Conservation (phyloP, 345 rosid species). For the Noccaea caerulescens region DNA sequence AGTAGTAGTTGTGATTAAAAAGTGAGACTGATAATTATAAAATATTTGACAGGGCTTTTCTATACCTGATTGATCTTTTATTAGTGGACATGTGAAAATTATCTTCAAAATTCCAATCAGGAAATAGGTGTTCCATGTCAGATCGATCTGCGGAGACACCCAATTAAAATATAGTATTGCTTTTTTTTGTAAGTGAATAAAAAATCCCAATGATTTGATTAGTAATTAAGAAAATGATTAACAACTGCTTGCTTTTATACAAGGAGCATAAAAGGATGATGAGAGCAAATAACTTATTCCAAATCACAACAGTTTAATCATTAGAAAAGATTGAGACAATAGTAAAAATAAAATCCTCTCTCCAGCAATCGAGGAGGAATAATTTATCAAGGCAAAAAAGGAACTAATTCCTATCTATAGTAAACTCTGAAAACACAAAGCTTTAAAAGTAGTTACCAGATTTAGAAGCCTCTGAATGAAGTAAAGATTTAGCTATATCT, state of each 20-base stretch:
- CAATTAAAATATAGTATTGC: slow-evolving; percentile 17
- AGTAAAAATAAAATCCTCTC: slow-evolving; percentile 11
- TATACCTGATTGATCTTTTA: slow-evolving; percentile 56
- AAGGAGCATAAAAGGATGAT: slow-evolving; percentile 21
- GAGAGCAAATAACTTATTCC: slow-evolving; percentile 36
- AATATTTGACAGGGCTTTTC: not conserved
- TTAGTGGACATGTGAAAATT: slow-evolving; percentile 51
- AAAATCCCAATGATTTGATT: slow-evolving; percentile 8
- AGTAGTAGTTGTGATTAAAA: not conserved
- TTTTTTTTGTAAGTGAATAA: slow-evolving; percentile 16
- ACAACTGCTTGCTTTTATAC: not conserved
- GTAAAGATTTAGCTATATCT: slow-evolving; percentile 25
- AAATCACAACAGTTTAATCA: slow-evolving; percentile 39
- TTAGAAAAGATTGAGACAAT: not conserved
- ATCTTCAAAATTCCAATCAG: slow-evolving; percentile 69
- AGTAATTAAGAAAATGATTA: slow-evolving; percentile 28
- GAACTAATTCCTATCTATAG: slow-evolving; percentile 38
- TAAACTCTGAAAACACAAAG: slow-evolving; percentile 15
- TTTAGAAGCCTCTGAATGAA: slow-evolving; percentile 36
- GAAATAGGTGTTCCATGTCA: slow-evolving; percentile 61
- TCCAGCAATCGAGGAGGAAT: slow-evolving; percentile 33
- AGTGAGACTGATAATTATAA: not conserved
- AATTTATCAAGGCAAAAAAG: slow-evolving; percentile 8
- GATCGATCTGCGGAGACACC: slow-evolving; percentile 40
- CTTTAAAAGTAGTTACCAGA: slow-evolving; percentile 41